phyloP scores from a whole-genome alignment of 2,329 filamentous ascomycete genomes.

The Paecilomyces niveus region DNA sequence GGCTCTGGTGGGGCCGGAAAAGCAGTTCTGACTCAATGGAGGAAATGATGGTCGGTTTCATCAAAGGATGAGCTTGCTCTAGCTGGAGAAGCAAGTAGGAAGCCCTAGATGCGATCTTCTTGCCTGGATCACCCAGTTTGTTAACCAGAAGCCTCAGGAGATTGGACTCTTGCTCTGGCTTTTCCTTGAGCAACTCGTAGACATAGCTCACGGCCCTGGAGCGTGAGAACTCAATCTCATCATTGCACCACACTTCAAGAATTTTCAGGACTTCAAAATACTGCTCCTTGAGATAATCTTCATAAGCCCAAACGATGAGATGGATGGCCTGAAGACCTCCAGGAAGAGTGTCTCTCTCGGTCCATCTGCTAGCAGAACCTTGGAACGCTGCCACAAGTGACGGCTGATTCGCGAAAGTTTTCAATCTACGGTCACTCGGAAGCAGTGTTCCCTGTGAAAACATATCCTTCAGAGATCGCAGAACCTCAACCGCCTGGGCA shows the following conservation, averaged over 20 bases:
- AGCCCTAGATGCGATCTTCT: constrained; percentile 88
- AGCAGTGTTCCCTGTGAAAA: constrained; percentile 82
- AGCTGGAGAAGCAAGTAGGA: constrained; percentile 93
- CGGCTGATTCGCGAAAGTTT: constrained; percentile 72
- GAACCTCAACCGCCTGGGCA: constrained; percentile 84
- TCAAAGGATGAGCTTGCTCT: constrained; percentile 78
- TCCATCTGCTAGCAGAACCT: constrained; percentile 58
- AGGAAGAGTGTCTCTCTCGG: constrained; percentile 61
- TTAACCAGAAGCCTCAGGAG: constrained; percentile 85
- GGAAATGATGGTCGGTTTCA: constrained; percentile 83
- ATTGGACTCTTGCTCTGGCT: constrained; percentile 95
- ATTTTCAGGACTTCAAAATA: constrained; percentile 93
- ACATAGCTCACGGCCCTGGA: constrained; percentile 84
- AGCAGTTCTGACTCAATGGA: constrained; percentile 82
- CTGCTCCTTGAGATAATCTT: constrained; percentile 89
- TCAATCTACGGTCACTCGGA: constrained; percentile 73
- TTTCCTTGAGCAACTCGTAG: constrained; percentile 85
- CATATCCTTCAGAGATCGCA: constrained; percentile 89
- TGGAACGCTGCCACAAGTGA: constrained; percentile 66
- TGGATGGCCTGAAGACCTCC: constrained; percentile 67
- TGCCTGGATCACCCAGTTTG: constrained; percentile 90
- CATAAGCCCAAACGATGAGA: constrained; percentile 81
- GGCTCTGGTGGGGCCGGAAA: constrained; percentile 77
- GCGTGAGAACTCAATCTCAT: constrained; percentile 91
- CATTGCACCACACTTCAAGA: constrained; percentile 85